Evolutionary conservation across 805 yeast genomes (phyloP), one percentile per base, ranked within the genome.

Genomic region (Hanseniaspora guilliermondii): DNA sequence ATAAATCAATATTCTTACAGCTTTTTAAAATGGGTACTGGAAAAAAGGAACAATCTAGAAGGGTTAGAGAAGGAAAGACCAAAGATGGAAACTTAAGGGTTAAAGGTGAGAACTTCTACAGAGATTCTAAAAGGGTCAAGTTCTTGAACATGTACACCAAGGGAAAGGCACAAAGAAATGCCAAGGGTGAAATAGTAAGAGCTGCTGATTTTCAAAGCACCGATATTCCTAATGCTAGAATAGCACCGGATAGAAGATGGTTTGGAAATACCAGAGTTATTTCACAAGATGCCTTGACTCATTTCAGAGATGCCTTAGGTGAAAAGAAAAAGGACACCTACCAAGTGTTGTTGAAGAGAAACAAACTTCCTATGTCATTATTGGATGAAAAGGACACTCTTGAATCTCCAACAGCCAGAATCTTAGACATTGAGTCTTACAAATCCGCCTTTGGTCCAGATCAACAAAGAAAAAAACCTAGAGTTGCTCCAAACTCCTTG

Each of bases 181-280:
- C 87, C 50, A 75, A 79, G 58, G 97, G 97, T 64, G 96, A 88
- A 33, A 77, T 89, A 56, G 76, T 87, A 53, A 76, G 79, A 65
- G 96, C 95, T 44, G 97, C 97, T 19, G 82, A 80, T 30, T 76
- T 91, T 56, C 98, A 91, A 68, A 82, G 85, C 60, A 81, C 87
- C 4, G 89, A 87, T 58, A 75, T 85, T 30, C 97, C 97, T 14
- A 79, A 74, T 59, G 97, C 97, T 1, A 76, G 98, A 58, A 94
- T 91, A 44, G 96, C 87, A 65, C 97, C 98, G 6, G 91, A 91
- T 68, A 79, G 96, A 68, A 80, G 94, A 65, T 91, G 97, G 98
- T 93, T 93, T 66, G 96, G 96, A 48, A 93, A 88, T 70, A 87
- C 98, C 14, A 79, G 98, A 65, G 98, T 91, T 40, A 91, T 91